Conservation (phyloP, 2,329 filamentous ascomycete genomes). For the Neodidymelliopsis sp. region DNA sequence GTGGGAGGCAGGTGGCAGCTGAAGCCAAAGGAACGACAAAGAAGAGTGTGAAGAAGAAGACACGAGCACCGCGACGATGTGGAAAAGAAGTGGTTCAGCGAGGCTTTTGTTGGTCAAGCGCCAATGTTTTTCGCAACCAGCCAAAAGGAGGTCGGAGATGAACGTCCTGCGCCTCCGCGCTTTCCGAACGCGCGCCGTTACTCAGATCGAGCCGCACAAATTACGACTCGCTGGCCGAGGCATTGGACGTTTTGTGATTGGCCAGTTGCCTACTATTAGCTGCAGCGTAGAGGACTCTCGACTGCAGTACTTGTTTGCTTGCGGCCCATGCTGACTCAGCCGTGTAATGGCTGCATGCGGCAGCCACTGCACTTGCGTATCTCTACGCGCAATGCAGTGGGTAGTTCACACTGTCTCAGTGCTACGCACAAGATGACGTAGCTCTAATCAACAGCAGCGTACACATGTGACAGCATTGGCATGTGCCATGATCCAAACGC, state of each 20-base stretch:
- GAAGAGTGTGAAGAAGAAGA: slow-evolving; percentile 43
- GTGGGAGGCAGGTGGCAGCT: slow-evolving; percentile 23
- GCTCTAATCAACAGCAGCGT: background rate
- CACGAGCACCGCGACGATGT: slow-evolving; percentile 26
- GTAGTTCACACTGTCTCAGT: background rate
- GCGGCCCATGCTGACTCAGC: slow-evolving; percentile 15
- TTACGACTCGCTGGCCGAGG: slow-evolving; percentile 34
- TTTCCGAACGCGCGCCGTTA: slow-evolving; percentile 34
- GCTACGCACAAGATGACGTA: background rate
- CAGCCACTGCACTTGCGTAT: background rate
- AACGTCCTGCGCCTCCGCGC: slow-evolving; percentile 37
- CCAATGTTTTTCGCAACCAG: slow-evolving; percentile 36
- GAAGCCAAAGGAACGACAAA: slow-evolving; percentile 48
- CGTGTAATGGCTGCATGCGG: background rate
- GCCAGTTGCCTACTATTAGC: background rate
- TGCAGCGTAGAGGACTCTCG: background rate
- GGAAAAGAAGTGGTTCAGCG: slow-evolving; percentile 21
- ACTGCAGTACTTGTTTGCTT: slow-evolving; percentile 3
- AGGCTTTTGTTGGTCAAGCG: slow-evolving; percentile 32
- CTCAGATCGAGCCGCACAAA: slow-evolving; percentile 21
- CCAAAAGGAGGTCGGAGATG: slow-evolving; percentile 49
- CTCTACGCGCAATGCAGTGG: background rate
- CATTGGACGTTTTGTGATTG: slow-evolving; percentile 26
- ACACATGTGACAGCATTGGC: slow-evolving; percentile 1
- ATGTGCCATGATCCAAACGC: slow-evolving; percentile 5